These are phyloP conservation scores for Leptographium wingfieldii DNA, from an alignment of 2,329 filamentous ascomycete species.

Conservation along the genomic window DNA sequence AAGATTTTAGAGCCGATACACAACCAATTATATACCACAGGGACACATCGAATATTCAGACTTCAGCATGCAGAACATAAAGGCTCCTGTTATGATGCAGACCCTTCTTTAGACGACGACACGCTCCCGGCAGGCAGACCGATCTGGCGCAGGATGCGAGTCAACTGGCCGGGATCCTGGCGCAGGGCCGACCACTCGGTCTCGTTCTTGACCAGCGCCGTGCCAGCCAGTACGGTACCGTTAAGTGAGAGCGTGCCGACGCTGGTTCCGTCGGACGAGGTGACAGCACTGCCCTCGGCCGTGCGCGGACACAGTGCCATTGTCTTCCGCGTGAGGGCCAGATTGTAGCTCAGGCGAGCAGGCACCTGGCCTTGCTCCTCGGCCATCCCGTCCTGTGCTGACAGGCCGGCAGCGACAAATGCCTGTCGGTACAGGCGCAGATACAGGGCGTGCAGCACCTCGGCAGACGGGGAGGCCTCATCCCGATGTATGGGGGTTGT, in stretches of 20 bases:
- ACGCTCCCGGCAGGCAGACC: conserved; percentile 14
- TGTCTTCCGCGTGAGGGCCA: conserved; percentile 41
- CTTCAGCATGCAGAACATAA: no score
- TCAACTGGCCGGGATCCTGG: conserved; percentile 25
- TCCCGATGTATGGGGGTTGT: neutral
- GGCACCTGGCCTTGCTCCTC: conserved; percentile 22
- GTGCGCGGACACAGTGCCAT: conserved; percentile 43
- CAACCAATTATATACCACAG: no score
- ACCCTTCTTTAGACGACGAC: neutral
- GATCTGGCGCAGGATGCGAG: conserved; percentile 27
- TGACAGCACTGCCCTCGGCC: conserved; percentile 32
- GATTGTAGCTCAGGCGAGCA: conserved; percentile 49
- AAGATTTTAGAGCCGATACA: no score
- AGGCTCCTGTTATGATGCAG: no score
- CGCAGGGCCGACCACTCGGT: conserved; percentile 43
- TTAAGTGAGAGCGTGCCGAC: conserved; percentile 40
- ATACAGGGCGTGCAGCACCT: conserved; percentile 30
- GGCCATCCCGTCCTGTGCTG: neutral
- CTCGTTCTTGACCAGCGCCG: conserved; percentile 47
- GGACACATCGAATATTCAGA: neutral
- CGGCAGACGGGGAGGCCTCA: neutral
- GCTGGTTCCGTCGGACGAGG: conserved; percentile 5
- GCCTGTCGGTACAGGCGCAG: conserved; percentile 34
- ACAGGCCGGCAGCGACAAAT: conserved; percentile 23
- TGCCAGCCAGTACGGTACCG: conserved; percentile 51